Evolutionary conservation across 805 yeast species (phyloP).

Genomic region (Diddensiella santjacobensis): DNA sequence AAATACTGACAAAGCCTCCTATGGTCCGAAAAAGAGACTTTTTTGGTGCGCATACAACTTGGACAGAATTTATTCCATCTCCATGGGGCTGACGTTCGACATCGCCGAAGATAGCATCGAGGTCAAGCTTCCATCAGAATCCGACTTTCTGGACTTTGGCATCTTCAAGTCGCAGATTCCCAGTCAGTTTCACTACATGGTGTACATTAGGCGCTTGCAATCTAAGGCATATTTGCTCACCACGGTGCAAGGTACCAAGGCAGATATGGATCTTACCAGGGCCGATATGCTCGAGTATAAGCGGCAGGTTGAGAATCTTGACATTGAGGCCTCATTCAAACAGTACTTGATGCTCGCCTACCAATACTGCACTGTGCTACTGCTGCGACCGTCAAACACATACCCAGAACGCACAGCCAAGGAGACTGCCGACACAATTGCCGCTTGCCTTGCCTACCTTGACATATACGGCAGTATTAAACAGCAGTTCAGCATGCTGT

Average conservation of each 20-base stretch:
- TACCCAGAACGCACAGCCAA: background rate
- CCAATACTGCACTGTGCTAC: constrained; percentile 4
- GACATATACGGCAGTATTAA: background rate
- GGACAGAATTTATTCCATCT: constrained; percentile 13
- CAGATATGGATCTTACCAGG: background rate
- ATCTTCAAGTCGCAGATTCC: background rate
- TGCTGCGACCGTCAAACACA: constrained; percentile 35
- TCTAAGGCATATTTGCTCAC: constrained; percentile 1
- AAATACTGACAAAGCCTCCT: constrained; percentile 1
- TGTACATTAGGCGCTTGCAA: constrained; percentile 3
- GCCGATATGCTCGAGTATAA: background rate
- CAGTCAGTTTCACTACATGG: background rate
- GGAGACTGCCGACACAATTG: background rate
- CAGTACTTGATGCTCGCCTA: constrained; percentile 6
- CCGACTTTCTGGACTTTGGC: constrained; percentile 1
- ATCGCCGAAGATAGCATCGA: constrained; percentile 15
- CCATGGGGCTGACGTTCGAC: constrained; percentile 10
- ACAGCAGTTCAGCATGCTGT: background rate
- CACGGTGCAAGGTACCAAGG: background rate
- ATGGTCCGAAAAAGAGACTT: constrained; percentile 5
- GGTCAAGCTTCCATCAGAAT: background rate
- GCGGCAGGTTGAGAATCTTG: background rate
- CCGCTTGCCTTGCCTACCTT: background rate
- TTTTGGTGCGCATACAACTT: constrained; percentile 14
- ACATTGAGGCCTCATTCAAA: background rate